A percentile compares a stretch with the other conserved stretches of the same genome.
phyloP scores from a whole-genome alignment of 345 rosid genomes.

The Eucalyptus globulus region DNA sequence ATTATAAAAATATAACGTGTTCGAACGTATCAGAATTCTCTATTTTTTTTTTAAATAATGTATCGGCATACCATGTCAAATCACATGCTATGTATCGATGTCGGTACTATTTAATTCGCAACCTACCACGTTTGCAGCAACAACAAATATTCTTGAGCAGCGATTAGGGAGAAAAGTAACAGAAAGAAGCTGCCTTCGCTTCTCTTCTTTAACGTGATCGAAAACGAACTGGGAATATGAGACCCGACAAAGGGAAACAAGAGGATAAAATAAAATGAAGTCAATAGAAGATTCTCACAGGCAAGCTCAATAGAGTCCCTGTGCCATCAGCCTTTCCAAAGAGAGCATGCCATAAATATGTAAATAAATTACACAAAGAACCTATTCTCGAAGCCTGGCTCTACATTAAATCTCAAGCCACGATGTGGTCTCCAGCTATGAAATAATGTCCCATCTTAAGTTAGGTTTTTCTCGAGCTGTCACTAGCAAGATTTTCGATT shows the following conservation, averaged over 20 bases:
- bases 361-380: neutral
- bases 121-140: neutral
- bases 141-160: neutral
- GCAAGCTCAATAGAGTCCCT: neutral
- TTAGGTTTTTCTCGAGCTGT: neutral
- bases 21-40: fast-evolving
- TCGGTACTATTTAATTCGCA: neutral
- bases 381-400: neutral
- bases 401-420: neutral
- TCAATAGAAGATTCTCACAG: neutral
- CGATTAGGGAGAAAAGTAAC: neutral
- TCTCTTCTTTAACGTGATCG: neutral
- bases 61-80: no score
- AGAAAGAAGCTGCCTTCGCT: neutral
- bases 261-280: no score
- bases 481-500: neutral
- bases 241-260: neutral
- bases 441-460: neutral
- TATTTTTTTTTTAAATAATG: no score
- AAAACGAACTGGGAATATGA: neutral
- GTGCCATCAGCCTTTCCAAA: neutral
- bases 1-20: no score
- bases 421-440: neutral
- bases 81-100: no score
- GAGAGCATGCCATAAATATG: neutral